Percentiles rank a stretch among this genome's conserved stretches.
Evolutionary conservation across 805 yeast species (phyloP).

Genomic region (Starmera pachycereana): DNA sequence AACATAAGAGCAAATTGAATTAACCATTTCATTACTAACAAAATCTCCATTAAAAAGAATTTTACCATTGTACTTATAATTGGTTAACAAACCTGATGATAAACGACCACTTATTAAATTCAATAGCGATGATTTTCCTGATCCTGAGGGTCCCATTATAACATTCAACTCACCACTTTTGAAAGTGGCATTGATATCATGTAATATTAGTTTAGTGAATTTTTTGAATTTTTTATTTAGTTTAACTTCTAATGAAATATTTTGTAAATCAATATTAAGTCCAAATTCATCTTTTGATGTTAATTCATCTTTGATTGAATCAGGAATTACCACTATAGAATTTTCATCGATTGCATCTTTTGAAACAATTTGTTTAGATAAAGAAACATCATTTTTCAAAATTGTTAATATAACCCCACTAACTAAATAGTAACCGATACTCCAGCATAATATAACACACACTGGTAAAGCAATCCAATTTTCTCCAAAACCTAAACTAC

Average conservation of each 20-base stretch:
- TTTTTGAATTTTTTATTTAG: not conserved
- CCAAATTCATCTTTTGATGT: not conserved
- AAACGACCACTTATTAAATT: conserved; percentile 56
- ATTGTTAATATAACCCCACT: conserved; percentile 40
- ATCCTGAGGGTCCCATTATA: conserved; percentile 77
- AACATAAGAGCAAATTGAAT: conserved; percentile 60
- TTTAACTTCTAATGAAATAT: not conserved
- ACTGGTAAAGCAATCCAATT: conserved; percentile 63
- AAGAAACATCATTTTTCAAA: conserved; percentile 24
- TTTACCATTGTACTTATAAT: conserved; percentile 27
- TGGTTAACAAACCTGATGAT: conserved; percentile 21
- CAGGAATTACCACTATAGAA: not conserved
- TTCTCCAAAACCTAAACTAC: conserved; percentile 46
- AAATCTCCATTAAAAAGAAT: conserved; percentile 32
- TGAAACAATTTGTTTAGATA: conserved; percentile 13
- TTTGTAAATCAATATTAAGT: not conserved
- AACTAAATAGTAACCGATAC: conserved; percentile 36
- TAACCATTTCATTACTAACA: conserved; percentile 27
- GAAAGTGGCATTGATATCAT: conserved; percentile 13
- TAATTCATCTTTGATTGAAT: not conserved
- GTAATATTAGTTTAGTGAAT: conserved; percentile 5
- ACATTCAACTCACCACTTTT: conserved; percentile 44
- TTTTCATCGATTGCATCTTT: conserved; percentile 1
- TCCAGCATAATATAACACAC: conserved; percentile 49
- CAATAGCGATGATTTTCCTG: conserved; percentile 63